Percentiles rank a stretch among this genome's conserved stretches.
Conservation (phyloP, 768 basidiomycete genomes). For the Asterophora lycoperdoides region DNA sequence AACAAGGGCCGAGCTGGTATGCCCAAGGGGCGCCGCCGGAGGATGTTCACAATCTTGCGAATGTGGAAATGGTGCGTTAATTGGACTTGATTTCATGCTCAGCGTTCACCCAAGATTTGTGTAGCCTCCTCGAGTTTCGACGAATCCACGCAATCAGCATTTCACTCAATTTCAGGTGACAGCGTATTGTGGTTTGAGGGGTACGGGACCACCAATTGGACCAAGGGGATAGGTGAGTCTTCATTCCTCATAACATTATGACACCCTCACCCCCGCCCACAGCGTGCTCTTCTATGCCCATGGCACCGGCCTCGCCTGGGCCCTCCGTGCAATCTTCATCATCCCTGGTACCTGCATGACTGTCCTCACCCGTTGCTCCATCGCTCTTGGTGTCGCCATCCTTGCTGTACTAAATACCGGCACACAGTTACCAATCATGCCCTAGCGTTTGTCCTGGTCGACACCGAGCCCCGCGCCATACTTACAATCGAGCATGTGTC, state of each 20-base stretch:
- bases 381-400: conserved; percentile 49
- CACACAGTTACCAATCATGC: conserved; percentile 53
- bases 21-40: conserved; percentile 9
- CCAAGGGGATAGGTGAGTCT: too few relatives aligned
- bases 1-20: conserved; percentile 30
- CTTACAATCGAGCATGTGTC: conserved; percentile 41
- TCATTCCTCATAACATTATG: too few relatives aligned
- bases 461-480: conserved; percentile 40
- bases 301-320: conserved; percentile 44
- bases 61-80: conserved; percentile 1
- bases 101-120: not conserved
- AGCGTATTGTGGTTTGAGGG: too few relatives aligned
- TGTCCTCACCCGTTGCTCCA: conserved; percentile 50
- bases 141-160: conserved; percentile 14
- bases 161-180: too few relatives aligned
- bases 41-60: not conserved
- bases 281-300: conserved; percentile 40
- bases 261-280: conserved; percentile 30
- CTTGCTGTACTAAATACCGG: conserved; percentile 54
- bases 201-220: too few relatives aligned
- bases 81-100: not conserved
- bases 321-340: conserved; percentile 38
- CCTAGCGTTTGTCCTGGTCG: conserved; percentile 45
- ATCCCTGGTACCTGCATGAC: conserved; percentile 48
- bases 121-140: conserved; percentile 19